Percentiles rank a stretch among this genome's conserved stretches.
These are phyloP conservation scores for Diversispora eburnea DNA, from an alignment of 192 early-diverging fungal species.

Conservation along the genomic window DNA sequence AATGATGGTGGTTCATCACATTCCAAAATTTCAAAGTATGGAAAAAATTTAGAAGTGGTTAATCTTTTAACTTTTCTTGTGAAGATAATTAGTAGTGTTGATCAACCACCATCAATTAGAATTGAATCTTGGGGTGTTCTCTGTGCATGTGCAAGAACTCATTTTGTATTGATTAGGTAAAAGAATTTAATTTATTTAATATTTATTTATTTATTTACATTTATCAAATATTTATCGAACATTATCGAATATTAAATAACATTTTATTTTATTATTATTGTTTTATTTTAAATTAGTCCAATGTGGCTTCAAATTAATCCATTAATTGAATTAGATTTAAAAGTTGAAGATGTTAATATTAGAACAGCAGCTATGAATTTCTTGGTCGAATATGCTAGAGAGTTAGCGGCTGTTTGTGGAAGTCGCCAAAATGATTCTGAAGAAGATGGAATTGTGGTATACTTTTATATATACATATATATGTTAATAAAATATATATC, in stretches of 20 bases:
- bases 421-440: not conserved
- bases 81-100: conserved; percentile 7
- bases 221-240: not conserved
- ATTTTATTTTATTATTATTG: not conserved
- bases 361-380: conserved; percentile 42
- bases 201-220: not conserved
- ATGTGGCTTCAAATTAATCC: conserved; percentile 37
- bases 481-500: not conserved
- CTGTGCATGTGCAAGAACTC: conserved; percentile 35
- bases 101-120: conserved; percentile 17
- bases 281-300: conserved; percentile 11
- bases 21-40: not conserved
- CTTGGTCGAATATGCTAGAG: conserved; percentile 42
- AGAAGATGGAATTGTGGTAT: not conserved
- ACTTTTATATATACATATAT: too few relatives aligned
- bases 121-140: conserved; percentile 44
- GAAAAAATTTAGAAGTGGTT: not conserved
- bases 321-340: conserved; percentile 19
- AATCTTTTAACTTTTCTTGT: conserved; percentile 32
- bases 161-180: conserved; percentile 30
- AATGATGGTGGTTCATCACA: not conserved
- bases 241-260: not conserved
- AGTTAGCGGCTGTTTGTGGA: not conserved
- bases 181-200: not conserved
- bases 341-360: conserved; percentile 35